phyloP scores from a whole-genome alignment of 2,329 filamentous ascomycete genomes.

The Monilinia laxa region DNA sequence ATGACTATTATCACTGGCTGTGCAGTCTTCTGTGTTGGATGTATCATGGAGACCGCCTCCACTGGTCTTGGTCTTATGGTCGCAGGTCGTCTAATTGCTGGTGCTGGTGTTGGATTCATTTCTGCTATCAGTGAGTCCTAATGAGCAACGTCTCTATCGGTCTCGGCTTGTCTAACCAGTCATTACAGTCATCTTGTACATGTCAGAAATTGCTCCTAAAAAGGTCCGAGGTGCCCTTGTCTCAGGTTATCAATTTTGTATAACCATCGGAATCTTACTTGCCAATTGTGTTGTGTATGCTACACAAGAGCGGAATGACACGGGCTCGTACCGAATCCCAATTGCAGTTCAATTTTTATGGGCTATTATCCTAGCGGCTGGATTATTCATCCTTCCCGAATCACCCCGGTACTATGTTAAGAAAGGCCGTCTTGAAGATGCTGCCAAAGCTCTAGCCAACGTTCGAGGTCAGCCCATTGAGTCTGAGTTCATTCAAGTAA shows the following conservation, averaged over 20 bases:
- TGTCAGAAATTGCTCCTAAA: slow-evolving; percentile 59
- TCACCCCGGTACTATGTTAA: slow-evolving; percentile 85
- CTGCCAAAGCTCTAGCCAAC: slow-evolving; percentile 59
- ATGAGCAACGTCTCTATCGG: slow-evolving; percentile 52
- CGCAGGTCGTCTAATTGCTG: slow-evolving; percentile 72
- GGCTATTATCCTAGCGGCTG: slow-evolving; percentile 70
- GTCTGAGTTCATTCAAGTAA: slow-evolving; percentile 68
- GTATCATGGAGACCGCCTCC: slow-evolving; percentile 63
- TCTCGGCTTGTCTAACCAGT: slow-evolving; percentile 52
- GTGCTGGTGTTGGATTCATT: slow-evolving; percentile 77
- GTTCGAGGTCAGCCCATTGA: slow-evolving; percentile 73
- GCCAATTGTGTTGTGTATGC: slow-evolving; percentile 74
- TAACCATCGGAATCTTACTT: slow-evolving; percentile 75
- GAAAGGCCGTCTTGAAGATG: slow-evolving; percentile 66
- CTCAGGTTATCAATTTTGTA: slow-evolving; percentile 78
- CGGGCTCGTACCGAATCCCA: slow-evolving; percentile 74
- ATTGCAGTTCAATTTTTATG: slow-evolving; percentile 79
- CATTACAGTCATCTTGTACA: slow-evolving; percentile 69
- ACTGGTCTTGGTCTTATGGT: slow-evolving; percentile 46
- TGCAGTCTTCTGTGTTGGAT: slow-evolving; percentile 69
- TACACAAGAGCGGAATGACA: slow-evolving; percentile 60
- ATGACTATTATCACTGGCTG: slow-evolving; percentile 59
- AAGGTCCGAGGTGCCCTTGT: slow-evolving; percentile 78
- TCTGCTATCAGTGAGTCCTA: slow-evolving; percentile 58
- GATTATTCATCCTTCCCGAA: slow-evolving; percentile 76